These are phyloP conservation scores for Clarireedia hainanense DNA, from an alignment of 2,329 filamentous ascomycete species.

Conservation along the genomic window DNA sequence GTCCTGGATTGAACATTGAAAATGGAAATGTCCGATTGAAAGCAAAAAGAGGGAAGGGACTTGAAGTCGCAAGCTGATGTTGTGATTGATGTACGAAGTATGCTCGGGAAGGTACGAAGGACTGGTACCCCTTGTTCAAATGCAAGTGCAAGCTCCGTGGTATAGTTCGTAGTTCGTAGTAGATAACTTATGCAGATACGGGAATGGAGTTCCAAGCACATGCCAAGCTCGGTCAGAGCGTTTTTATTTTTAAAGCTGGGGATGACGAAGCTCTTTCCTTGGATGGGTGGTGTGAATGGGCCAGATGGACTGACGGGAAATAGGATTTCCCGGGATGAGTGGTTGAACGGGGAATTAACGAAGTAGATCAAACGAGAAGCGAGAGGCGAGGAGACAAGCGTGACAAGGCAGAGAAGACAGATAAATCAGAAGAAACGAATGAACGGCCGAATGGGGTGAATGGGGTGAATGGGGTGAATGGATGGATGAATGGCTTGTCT, in stretches of 20 bases:
- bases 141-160: no score
- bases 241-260: background rate
- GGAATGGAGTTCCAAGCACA: background rate
- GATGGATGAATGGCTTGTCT: background rate
- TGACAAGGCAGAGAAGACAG: background rate
- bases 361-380: background rate
- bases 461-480: background rate
- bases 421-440: background rate
- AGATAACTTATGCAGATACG: background rate
- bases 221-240: background rate
- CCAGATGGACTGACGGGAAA: background rate
- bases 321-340: background rate
- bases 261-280: slow-evolving; percentile 6
- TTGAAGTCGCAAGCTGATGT: background rate
- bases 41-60: background rate
- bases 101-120: no score
- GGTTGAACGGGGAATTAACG: background rate
- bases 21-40: background rate
- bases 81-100: no score
- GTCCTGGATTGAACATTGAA: background rate
- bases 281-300: background rate
- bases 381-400: background rate
- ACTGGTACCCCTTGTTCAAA: no score
- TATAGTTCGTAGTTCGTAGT: no score
- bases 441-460: background rate